A percentile compares a stretch with the other conserved stretches of the same genome.
Evolutionary conservation across 768 basidiomycete genomes (phyloP).

Genomic region (Tremella mesenterica): DNA sequence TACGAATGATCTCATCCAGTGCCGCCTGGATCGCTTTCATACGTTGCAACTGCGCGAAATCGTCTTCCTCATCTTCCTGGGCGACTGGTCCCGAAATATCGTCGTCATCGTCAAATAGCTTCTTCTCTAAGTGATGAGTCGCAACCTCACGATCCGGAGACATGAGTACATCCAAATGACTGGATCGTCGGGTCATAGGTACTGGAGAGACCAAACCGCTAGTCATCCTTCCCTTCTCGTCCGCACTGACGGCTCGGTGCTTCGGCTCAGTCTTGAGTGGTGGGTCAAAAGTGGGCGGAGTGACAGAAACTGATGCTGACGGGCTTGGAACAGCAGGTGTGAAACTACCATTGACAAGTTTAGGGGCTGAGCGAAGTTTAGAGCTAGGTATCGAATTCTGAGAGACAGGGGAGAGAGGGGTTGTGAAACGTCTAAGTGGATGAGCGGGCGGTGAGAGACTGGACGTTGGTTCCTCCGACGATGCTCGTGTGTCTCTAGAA

Average conservation of each 20-base stretch:
- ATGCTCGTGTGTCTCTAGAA: neutral
- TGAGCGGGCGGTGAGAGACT: neutral
- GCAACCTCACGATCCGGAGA: slow-evolving; percentile 3
- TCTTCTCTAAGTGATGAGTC: slow-evolving; percentile 41
- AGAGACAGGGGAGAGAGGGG: too few relatives aligned
- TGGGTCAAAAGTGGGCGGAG: slow-evolving; percentile 18
- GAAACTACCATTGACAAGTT: slow-evolving; percentile 11
- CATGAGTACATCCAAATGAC: slow-evolving; percentile 35
- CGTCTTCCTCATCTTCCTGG: slow-evolving; percentile 43
- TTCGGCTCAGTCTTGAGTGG: slow-evolving; percentile 3
- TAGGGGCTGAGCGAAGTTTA: slow-evolving; percentile 2
- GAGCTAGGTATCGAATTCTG: too few relatives aligned
- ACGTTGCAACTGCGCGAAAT: slow-evolving; percentile 63
- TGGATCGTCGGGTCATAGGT: slow-evolving; percentile 2
- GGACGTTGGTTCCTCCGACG: neutral
- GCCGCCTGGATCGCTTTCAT: slow-evolving; percentile 98
- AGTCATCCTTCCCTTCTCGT: neutral
- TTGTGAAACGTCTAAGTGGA: slow-evolving; percentile 1
- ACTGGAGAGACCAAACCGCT: slow-evolving; percentile 16
- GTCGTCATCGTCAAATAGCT: slow-evolving; percentile 72
- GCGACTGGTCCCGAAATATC: slow-evolving; percentile 9
- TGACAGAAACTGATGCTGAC: slow-evolving; percentile 12
- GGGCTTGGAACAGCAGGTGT: slow-evolving; percentile 10
- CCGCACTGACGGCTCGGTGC: slow-evolving; percentile 2
- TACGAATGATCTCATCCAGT: slow-evolving; percentile 86